Conservation (phyloP, 352 stramenopile genomes). For the Globisporangium lucens region DNA sequence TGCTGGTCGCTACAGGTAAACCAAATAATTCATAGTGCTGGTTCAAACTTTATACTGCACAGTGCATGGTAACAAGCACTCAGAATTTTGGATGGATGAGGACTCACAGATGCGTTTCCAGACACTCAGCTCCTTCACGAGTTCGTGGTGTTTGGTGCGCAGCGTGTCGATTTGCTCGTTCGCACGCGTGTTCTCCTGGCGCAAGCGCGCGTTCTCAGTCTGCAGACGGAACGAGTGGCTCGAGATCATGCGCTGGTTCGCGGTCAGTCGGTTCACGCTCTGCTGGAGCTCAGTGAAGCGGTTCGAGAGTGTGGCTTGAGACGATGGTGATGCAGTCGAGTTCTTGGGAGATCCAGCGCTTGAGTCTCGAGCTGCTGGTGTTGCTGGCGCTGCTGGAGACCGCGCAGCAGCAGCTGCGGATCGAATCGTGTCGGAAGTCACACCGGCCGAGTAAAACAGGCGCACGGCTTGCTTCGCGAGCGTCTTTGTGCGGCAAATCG, state of each 20-base stretch:
- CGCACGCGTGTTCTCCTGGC: constrained; percentile 27
- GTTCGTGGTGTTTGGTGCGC: constrained; percentile 23
- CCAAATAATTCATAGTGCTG: neutral
- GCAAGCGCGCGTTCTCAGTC: constrained; percentile 21
- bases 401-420: neutral
- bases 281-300: constrained; percentile 23
- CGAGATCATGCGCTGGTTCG: constrained; percentile 28
- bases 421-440: neutral
- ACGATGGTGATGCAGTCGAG: neutral
- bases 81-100: neutral
- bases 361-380: neutral
- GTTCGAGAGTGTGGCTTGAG: constrained; percentile 7
- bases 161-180: constrained; percentile 18
- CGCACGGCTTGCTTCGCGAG: constrained; percentile 16
- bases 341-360: neutral
- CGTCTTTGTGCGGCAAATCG: constrained; percentile 32
- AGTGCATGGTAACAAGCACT: neutral
- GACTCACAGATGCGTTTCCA: constrained; percentile 40
- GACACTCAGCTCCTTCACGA: constrained; percentile 23
- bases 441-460: constrained; percentile 29
- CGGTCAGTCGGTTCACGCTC: constrained; percentile 19
- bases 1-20: constrained; percentile 8
- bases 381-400: neutral
- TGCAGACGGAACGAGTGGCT: constrained; percentile 36
- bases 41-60: neutral